Base-by-base conservation (phyloP, 1,284 basidiomycete genomes). In the Trametes pubescens region DNA sequence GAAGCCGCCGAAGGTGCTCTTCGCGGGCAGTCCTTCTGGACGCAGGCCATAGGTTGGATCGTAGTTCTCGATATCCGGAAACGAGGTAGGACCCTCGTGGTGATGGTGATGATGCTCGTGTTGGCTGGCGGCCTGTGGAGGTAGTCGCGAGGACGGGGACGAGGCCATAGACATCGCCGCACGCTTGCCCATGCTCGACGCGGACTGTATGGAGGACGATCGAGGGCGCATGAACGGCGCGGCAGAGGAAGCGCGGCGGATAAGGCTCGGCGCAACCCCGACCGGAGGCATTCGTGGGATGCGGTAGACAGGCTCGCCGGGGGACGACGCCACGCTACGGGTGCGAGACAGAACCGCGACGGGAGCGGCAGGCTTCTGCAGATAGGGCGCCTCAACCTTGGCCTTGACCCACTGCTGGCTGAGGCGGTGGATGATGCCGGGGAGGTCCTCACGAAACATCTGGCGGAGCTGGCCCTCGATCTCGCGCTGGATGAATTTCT, bases 41-140 rank as follows among this genome's bases (percentile, higher is more conserved):
- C 96, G 89, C n/a, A 98, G 81, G n/a, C 96, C 96, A 73, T 99
- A 98, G 0, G 96, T 98, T 0, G 96, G 96, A 73, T 99, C 96
- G 76, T 94, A 98, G 66, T 92, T 88, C 77, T 97, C 96, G 46
- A 96, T 85, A 59, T 96, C 94, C 1, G 93, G 89, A 66, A 91
- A 89, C 9, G 88, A 84, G 13, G 83, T 82, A 64, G 80, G 77
- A 1, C 80, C 71, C 24, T 84, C 82, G n/a, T 78, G 66, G 11
- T 57, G 63, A 47, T 51, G 52, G 22, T 64, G 61, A 48, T 52
- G 53, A 22, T 64, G 71, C 24, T 55, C 70, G 56, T 69, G 69
- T 46, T 44, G 71, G 67, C 24, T 69, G 61, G 57, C 57, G 70
- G 44, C 57, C 35, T 61, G 64, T 22, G 64, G 66, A 0, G 56